A percentile compares a stretch with the other conserved stretches of the same genome.
Conservation (phyloP, 371 early-diverging fungal genomes). For the Haplosporangium sp. region DNA sequence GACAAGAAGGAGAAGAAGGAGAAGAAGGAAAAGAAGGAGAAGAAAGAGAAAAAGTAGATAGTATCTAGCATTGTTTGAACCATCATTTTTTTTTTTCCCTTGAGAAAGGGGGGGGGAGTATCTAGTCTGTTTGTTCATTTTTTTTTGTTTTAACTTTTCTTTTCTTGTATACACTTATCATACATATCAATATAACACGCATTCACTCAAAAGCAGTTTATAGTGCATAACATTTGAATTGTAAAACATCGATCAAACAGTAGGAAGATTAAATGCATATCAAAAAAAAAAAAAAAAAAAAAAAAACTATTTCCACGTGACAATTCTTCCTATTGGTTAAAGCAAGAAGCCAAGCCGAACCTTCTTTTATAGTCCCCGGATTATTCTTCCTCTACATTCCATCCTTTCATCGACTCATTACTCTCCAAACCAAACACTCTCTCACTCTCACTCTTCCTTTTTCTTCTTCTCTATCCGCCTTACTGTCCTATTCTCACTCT, state of each 20-base stretch:
- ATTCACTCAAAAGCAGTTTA: neutral
- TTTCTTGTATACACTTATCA: conserved; percentile 2
- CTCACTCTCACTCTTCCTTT: neutral
- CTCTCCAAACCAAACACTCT: neutral
- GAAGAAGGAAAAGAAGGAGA: conserved; percentile 33
- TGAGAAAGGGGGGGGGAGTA: too few species aligned
- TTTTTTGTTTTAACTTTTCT: neutral
- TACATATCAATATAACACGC: neutral
- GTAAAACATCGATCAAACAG: neutral
- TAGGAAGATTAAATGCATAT: neutral
- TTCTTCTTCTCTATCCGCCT: neutral
- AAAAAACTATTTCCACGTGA: conserved; percentile 1
- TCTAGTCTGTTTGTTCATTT: neutral
- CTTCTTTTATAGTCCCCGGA: neutral
- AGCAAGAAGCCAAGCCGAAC: neutral
- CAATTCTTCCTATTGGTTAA: neutral
- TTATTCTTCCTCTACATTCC: neutral
- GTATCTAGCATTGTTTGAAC: neutral
- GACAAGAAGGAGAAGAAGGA: conserved; percentile 34
- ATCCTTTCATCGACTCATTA: neutral
- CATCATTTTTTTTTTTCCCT: neutral
- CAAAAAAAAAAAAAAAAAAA: too few species aligned
- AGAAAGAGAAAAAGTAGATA: neutral
- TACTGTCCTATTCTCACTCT: neutral
- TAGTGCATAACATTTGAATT: neutral